Percentiles rank a stretch among this genome's conserved stretches.
Conservation (phyloP, 352 stramenopile species). For the Phytophthora macrochlamydospora region DNA sequence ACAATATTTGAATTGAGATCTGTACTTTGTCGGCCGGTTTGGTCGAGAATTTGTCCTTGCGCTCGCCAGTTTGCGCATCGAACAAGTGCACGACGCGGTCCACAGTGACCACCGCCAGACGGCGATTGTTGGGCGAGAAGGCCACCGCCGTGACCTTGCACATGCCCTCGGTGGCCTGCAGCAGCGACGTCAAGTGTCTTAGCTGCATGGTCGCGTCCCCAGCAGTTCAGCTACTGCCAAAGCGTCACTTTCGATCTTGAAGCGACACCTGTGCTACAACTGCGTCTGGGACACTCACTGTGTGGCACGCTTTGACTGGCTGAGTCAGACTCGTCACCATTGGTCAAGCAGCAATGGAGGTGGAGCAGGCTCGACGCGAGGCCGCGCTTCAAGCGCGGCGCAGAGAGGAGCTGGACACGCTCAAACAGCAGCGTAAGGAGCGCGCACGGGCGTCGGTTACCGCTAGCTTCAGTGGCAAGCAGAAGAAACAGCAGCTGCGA, state of each 20-base stretch:
- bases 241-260: conserved; percentile 32
- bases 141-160: conserved; percentile 92
- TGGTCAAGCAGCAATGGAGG: conserved; percentile 15
- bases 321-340: conserved; percentile 3
- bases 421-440: conserved; percentile 86
- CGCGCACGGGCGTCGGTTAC: conserved; percentile 57
- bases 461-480: conserved; percentile 83
- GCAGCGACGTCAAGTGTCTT: conserved; percentile 90
- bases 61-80: conserved; percentile 91
- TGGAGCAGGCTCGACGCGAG: conserved; percentile 67
- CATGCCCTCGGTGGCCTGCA: conserved; percentile 91
- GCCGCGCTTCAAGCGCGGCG: conserved; percentile 71
- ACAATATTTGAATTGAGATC: too few species aligned
- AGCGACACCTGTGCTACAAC: conserved; percentile 33
- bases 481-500: conserved; percentile 87
- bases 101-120: conserved; percentile 92
- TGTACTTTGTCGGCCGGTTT: conserved; percentile 91
- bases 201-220: conserved; percentile 83
- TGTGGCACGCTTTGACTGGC: conserved; percentile 16
- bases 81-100: conserved; percentile 94
- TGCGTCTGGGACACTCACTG: too few species aligned
- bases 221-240: conserved; percentile 5
- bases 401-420: conserved; percentile 70
- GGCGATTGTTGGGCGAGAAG: conserved; percentile 93
- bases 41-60: conserved; percentile 96